Evolutionary conservation across 2,329 filamentous ascomycete genomes (phyloP), one percentile per base, ranked within the genome.

Genomic region (Chrysosporium keratinophilum): DNA sequence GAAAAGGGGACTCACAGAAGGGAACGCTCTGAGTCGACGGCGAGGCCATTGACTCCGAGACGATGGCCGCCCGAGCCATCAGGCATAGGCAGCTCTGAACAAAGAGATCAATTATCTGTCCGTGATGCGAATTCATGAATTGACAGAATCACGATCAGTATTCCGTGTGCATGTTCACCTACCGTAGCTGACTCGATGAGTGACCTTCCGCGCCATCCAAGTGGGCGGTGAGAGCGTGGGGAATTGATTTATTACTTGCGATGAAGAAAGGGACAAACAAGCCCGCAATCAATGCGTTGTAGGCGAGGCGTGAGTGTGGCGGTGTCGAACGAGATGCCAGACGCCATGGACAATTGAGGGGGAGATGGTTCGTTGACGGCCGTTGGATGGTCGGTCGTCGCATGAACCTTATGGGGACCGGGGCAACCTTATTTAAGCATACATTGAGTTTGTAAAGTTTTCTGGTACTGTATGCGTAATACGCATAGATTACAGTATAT

Each of bases 21-120:
- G 54, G 85, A 87, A 69, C 86, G 87, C 61, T 84, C 78, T 57
- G 78, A 76, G 71, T 97, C 93, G 60, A 96, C 84, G 50, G 88
- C 88, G 57, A 98, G 81, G 58, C 91, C 90, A 76, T 97, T 96
- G 62, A 98, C 88, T 60, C 93, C 93, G 54, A 97, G 82, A 63
- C 90, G 80, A 75, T 98, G 93, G 55, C 91, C 91, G 61, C 88
- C 88, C 15, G 82, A 79, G 55, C 81, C 82, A 69, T 85, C 83
- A 58, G 83, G 81, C 63, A 87, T 80, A 64, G 84, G 84, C 61
- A 88, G 78, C 45, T 53, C 39, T 53, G 48, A 44, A 48, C 20
- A 31, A 15, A 44, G 33, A n/a, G n/a, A 41, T 41, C n/a, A 46
- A 35, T 34, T 12, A 19, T 40, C 17, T 20, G 31, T n/a, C 34